Percentiles rank a stretch among this genome's conserved stretches.
Conservation (phyloP, 768 basidiomycete genomes). For the Termitomyces sp. region DNA sequence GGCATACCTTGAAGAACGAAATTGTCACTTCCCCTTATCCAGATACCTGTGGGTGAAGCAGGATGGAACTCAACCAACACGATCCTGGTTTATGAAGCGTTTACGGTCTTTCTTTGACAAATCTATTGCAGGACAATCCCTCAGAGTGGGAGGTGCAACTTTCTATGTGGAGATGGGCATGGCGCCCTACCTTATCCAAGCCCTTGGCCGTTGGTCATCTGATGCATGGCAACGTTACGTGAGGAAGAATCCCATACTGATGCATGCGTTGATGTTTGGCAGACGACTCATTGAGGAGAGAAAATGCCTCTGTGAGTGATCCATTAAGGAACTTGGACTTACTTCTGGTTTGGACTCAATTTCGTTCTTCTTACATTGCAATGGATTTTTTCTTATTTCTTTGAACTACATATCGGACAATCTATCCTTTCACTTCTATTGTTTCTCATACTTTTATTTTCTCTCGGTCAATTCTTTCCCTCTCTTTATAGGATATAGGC, state of each 20-base stretch:
- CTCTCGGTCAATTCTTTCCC: not conserved
- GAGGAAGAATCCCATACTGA: conserved; percentile 11
- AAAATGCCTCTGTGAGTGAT: no score
- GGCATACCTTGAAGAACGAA: not conserved
- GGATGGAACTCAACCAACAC: conserved; percentile 14
- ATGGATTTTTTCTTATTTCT: not conserved
- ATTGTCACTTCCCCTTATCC: conserved; percentile 11
- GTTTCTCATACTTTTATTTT: not conserved
- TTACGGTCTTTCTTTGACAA: conserved; percentile 11
- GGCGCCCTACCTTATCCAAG: conserved; percentile 29
- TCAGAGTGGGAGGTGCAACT: conserved; percentile 38
- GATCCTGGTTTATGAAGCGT: conserved; percentile 17
- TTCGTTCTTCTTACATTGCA: no score
- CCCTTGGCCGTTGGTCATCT: conserved; percentile 33
- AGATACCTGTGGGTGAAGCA: conserved; percentile 17
- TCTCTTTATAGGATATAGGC: not conserved
- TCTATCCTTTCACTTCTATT: no score
- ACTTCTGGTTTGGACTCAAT: no score
- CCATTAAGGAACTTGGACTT: no score
- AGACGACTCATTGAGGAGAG: not conserved
- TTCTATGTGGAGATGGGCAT: conserved; percentile 26
- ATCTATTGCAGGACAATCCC: conserved; percentile 33
- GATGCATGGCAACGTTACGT: conserved; percentile 25
- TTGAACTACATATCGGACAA: not conserved
- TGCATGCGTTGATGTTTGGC: not conserved